Conservation (phyloP, 805 yeast genomes). For the Myxozyma kluyveri region DNA sequence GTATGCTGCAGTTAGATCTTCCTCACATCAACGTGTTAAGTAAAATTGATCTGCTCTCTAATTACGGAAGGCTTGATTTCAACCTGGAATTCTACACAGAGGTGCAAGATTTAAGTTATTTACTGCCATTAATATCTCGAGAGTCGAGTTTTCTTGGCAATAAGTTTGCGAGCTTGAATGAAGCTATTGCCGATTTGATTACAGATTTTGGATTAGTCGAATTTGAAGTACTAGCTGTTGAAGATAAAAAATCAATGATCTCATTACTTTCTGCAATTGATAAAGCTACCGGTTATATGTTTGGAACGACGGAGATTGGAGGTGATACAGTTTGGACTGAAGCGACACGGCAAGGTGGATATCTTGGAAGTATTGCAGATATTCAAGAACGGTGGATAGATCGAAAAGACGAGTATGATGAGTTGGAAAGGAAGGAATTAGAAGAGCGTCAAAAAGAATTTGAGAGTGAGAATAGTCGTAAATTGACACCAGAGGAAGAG, state of each 20-base stretch:
- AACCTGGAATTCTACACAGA: conserved; percentile 84
- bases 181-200: conserved; percentile 74
- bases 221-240: conserved; percentile 85
- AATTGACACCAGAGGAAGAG: conserved; percentile 60
- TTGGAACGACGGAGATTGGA: conserved; percentile 89
- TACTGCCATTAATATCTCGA: conserved; percentile 65
- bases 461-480: conserved; percentile 38
- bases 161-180: conserved; percentile 65
- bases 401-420: conserved; percentile 72
- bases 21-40: conserved; percentile 93
- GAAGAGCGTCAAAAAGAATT: conserved; percentile 45
- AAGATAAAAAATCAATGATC: conserved; percentile 90
- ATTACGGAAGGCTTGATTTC: conserved; percentile 76
- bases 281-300: conserved; percentile 88
- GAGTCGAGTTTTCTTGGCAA: conserved; percentile 66
- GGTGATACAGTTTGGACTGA: conserved; percentile 99
- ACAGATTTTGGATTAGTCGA: conserved; percentile 84
- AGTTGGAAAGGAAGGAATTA: conserved; percentile 50
- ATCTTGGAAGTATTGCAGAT: conserved; percentile 53
- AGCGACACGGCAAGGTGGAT: conserved; percentile 77
- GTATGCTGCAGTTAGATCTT: conserved; percentile 88
- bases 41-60: conserved; percentile 76
- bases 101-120: conserved; percentile 73
- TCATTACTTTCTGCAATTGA: conserved; percentile 72
- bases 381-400: conserved; percentile 96